Base-by-base conservation (phyloP, 495 filamentous ascomycete genomes). In the Aspergillus ostianus region DNA sequence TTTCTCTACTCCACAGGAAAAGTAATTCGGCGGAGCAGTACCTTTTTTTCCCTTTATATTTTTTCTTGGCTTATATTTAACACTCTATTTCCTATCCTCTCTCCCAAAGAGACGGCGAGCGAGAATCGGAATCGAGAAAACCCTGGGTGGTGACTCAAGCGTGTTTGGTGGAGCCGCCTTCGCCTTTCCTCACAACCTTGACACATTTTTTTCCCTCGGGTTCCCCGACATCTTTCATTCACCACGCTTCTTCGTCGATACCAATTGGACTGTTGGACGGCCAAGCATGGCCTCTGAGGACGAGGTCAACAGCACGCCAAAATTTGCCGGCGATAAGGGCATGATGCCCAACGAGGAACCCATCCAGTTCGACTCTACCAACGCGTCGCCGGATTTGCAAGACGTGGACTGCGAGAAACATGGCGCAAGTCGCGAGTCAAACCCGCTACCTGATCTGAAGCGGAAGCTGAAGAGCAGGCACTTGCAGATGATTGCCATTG, bases 401-500 rank as follows among this genome's bases (percentile, higher is more conserved):
- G 71, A 78, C 57, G 58, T 72, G 51, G 75, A 78, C 62, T 76
- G 70, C 53, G 77, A 79, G 64, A 78, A 79, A 61, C 58, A 76
- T 67, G 75, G 74, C 53, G 75, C 74, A 18, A 63, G 59, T 53
- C 67, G 70, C 63, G 69, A 76, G 54, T 75, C 77, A 3, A 73
- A 73, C 46, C 74, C 75, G 27, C 41, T 76, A 58, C 77, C 77
- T 4, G 72, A 79, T 50, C 68, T 80, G 57, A 77, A 87, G 67
- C 81, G 87, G 36, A 84, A 84, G 62, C 71, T 91, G 61, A 89
- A 89, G 75, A 86, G 83, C 27, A 77, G 88, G 47, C 88, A 91
- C 69, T 64, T 90, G 29, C 82, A 83, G 67, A 89, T 91, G 86
- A 90, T 91, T 79, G 88, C 87, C 10, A 83, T 90, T 47, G 87